A percentile compares a stretch with the other conserved stretches of the same genome.
Conservation (phyloP, 208 protist species). For the Angomonas deanei region DNA sequence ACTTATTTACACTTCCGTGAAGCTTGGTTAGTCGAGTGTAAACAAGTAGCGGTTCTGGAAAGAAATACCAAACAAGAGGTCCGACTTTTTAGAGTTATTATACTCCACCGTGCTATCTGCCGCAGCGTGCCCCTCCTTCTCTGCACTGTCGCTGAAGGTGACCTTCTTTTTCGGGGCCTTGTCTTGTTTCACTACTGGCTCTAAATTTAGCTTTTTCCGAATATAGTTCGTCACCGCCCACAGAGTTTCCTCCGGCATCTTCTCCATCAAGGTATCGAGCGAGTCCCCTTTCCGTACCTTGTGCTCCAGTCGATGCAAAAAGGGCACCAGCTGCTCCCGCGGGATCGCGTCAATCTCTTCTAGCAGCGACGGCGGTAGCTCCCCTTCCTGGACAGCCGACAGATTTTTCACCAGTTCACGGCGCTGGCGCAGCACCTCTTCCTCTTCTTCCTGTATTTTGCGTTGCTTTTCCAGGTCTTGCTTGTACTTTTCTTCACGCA, state of each 20-base stretch:
- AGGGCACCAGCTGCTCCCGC: slow-evolving; percentile 46
- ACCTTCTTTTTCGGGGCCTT: slow-evolving; percentile 4
- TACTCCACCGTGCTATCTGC: slow-evolving; percentile 46
- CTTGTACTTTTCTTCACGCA: slow-evolving; percentile 21
- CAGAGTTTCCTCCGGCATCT: slow-evolving; percentile 61
- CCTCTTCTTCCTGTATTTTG: slow-evolving; percentile 41
- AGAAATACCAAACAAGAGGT: slow-evolving; percentile 76
- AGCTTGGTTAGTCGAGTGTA: slow-evolving; percentile 47
- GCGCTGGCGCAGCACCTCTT: slow-evolving; percentile 56
- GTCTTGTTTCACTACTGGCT: slow-evolving; percentile 12
- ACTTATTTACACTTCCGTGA: too few species aligned
- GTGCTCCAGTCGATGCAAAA: slow-evolving; percentile 72
- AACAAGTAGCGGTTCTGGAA: slow-evolving; percentile 91
- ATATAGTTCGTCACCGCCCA: slow-evolving; percentile 61
- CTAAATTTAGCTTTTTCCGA: slow-evolving; percentile 67
- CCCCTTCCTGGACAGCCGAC: slow-evolving; percentile 66
- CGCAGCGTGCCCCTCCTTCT: neutral
- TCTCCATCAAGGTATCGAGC: slow-evolving; percentile 76
- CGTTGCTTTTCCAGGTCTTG: slow-evolving; percentile 24
- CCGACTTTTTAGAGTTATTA: slow-evolving; percentile 71
- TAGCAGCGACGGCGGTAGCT: slow-evolving; percentile 60
- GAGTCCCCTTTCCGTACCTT: slow-evolving; percentile 61
- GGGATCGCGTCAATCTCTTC: slow-evolving; percentile 74
- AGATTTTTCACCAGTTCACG: slow-evolving; percentile 70
- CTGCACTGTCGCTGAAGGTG: neutral